Evolutionary conservation across 2,329 filamentous ascomycete species (phyloP).

Genomic region (Didymella exigua): DNA sequence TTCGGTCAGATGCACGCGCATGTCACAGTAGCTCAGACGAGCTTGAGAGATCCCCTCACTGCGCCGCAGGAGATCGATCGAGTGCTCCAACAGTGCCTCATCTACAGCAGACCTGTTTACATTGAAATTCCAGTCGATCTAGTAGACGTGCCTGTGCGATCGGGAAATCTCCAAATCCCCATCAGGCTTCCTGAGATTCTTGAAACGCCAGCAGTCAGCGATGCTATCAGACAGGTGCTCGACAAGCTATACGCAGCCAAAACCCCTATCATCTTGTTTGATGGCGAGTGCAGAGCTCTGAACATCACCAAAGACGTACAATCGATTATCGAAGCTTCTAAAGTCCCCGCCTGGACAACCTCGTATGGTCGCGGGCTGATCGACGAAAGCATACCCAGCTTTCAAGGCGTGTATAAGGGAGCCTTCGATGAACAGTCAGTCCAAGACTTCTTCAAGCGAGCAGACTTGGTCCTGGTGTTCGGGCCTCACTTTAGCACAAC

Average conservation of each 20-base stretch:
- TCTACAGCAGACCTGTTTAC: slow-evolving; percentile 62
- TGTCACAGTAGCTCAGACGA: slow-evolving; percentile 59
- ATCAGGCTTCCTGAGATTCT: slow-evolving; percentile 1
- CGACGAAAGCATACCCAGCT: slow-evolving; percentile 55
- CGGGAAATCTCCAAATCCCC: slow-evolving; percentile 35
- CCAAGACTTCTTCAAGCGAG: slow-evolving; percentile 46
- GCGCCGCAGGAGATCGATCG: slow-evolving; percentile 59
- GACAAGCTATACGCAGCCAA: slow-evolving; percentile 53
- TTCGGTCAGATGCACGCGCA: slow-evolving; percentile 58
- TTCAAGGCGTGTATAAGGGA: slow-evolving; percentile 58
- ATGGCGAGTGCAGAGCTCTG: slow-evolving; percentile 56
- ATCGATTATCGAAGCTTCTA: slow-evolving; percentile 51
- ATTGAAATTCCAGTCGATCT: slow-evolving; percentile 63
- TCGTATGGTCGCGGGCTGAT: slow-evolving; percentile 59
- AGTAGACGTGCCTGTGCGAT: slow-evolving; percentile 48
- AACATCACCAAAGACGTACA: slow-evolving; percentile 53
- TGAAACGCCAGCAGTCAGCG: slow-evolving; percentile 31
- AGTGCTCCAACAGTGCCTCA: slow-evolving; percentile 57
- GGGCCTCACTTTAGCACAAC: slow-evolving; percentile 56
- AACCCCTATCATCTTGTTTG: slow-evolving; percentile 59
- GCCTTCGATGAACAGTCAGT: slow-evolving; percentile 46
- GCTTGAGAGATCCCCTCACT: slow-evolving; percentile 53
- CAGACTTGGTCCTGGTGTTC: slow-evolving; percentile 56
- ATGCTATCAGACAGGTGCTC: slow-evolving; percentile 46
- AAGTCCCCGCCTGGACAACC: slow-evolving; percentile 57